Evolutionary conservation across 768 basidiomycete genomes (phyloP), one percentile per base, ranked within the genome.

Genomic region (Nidula microcarpa): DNA sequence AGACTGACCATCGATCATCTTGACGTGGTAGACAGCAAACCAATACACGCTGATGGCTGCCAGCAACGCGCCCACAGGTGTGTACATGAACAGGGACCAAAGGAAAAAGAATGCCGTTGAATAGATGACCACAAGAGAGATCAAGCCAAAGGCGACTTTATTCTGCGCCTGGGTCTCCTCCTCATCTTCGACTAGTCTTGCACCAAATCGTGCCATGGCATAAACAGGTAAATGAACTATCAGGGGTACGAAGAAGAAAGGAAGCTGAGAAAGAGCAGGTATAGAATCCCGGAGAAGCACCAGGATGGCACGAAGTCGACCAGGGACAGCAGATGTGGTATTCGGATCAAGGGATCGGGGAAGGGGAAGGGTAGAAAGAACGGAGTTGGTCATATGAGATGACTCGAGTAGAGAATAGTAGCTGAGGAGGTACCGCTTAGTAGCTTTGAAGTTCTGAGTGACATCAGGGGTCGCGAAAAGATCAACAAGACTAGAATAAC

Each of bases 141-240:
- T 68, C 35, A 96, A 62, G 1, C 94, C 94, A 60, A 96, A 87
- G 10, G 90, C 86, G 44, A 97, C 83, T 76, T 99, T 99, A 76
- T 93, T 98, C 77, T 98, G 95, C 43, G 96, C 97, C 68, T 92
- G 88, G 9, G 92, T 89, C 67, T 98, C 96, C 68, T 98, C 88
- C 65, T 98, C 94, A 55, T 93, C 84, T 62, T 89, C 79, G 35
- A 80, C 85, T 36, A 96, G 71, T 45, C 80, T 72, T 16, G 88
- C 89, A 44, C 91, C 93, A 49, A 87, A 62, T 33, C 85, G 77
- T 10, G 84, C 87, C 75, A 96, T 85, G 55, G 86, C 70, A 70
- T 98, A 98, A 45, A 89, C 85, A 3, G 97, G 97, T 10, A 85
- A 68, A 53, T 94, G 91, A 50, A 95, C 73, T 52, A 96, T 63